These are phyloP conservation scores for Cladophialophora psammophila DNA, from an alignment of 2,329 filamentous ascomycete species.

Conservation along the genomic window DNA sequence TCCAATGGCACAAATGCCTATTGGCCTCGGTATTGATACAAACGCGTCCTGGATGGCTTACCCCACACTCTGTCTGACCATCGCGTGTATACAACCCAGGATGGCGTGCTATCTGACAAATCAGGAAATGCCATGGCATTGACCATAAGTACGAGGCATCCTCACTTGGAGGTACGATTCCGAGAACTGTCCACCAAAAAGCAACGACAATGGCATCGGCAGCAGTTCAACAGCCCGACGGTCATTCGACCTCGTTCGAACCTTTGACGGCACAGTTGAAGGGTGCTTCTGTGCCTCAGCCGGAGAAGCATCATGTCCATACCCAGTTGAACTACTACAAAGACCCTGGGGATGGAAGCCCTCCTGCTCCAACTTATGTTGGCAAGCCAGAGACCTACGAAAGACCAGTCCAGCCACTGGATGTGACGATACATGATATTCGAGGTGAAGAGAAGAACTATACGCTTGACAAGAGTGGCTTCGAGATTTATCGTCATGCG, in stretches of 20 bases:
- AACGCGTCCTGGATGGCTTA: conserved; percentile 21
- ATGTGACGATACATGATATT: conserved; percentile 52
- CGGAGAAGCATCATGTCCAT: conserved; percentile 39
- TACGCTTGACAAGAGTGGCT: conserved; percentile 52
- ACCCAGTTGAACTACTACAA: conserved; percentile 43
- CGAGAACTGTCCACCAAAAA: conserved; percentile 15
- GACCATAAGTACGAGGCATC: conserved; percentile 32
- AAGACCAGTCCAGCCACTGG: conserved; percentile 37
- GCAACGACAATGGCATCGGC: conserved; percentile 38
- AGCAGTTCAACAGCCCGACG: conserved; percentile 39
- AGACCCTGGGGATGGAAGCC: conserved; percentile 41
- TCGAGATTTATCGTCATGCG: conserved; percentile 48
- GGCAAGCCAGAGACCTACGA: conserved; percentile 43
- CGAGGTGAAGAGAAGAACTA: conserved; percentile 54
- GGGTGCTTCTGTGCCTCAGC: conserved; percentile 10
- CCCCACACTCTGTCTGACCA: conserved; percentile 35
- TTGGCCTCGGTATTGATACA: conserved; percentile 27
- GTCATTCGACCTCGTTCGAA: conserved; percentile 41
- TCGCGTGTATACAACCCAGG: conserved; percentile 26
- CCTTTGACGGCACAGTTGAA: conserved; percentile 33
- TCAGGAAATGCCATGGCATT: conserved; percentile 27
- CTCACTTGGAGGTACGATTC: conserved; percentile 5
- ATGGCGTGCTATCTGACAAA: conserved; percentile 42
- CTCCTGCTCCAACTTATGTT: conserved; percentile 39
- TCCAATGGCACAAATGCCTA: conserved; percentile 22